phyloP scores from a whole-genome alignment of 805 yeast genomes.

The Candida ortonii region DNA sequence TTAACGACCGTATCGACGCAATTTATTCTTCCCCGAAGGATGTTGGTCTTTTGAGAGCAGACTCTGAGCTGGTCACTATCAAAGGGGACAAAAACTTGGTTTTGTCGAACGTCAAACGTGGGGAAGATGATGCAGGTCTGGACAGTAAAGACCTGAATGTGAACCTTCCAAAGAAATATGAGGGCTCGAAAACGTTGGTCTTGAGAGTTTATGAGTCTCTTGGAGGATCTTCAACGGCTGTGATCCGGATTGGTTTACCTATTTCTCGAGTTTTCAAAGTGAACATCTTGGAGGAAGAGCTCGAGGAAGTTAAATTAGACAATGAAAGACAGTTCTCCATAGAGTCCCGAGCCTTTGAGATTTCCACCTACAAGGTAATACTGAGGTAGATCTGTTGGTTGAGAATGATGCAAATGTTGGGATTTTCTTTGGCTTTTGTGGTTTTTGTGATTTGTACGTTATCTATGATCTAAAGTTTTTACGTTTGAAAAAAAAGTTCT shows the following conservation, averaged over 20 bases:
- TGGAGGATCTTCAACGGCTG: slow-evolving; percentile 71
- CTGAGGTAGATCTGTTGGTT: too few relatives aligned
- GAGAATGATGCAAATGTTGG: too few relatives aligned
- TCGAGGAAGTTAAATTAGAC: slow-evolving; percentile 32
- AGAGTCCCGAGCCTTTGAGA: slow-evolving; percentile 70
- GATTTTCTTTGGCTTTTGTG: too few relatives aligned
- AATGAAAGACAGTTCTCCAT: slow-evolving; percentile 35
- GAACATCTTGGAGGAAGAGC: slow-evolving; percentile 57
- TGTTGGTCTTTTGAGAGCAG: slow-evolving; percentile 1
- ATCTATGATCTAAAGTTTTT: too few relatives aligned
- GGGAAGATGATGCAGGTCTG: slow-evolving; percentile 65
- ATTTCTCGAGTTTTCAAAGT: slow-evolving; percentile 50
- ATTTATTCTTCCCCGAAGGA: slow-evolving; percentile 13
- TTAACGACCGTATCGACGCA: slow-evolving; percentile 53
- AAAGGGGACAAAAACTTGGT: slow-evolving; percentile 59
- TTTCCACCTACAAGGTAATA: slow-evolving; percentile 58
- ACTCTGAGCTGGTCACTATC: slow-evolving; percentile 25
- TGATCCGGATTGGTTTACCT: slow-evolving; percentile 44
- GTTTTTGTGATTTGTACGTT: too few relatives aligned
- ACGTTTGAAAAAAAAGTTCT: too few relatives aligned
- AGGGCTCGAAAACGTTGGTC: slow-evolving; percentile 52
- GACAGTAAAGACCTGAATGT: slow-evolving; percentile 31
- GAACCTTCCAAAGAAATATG: slow-evolving; percentile 39
- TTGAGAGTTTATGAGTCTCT: slow-evolving; percentile 81
- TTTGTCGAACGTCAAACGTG: slow-evolving; percentile 77